Conservation (phyloP, 495 filamentous ascomycete species). For the Lichenothelia convexa region DNA sequence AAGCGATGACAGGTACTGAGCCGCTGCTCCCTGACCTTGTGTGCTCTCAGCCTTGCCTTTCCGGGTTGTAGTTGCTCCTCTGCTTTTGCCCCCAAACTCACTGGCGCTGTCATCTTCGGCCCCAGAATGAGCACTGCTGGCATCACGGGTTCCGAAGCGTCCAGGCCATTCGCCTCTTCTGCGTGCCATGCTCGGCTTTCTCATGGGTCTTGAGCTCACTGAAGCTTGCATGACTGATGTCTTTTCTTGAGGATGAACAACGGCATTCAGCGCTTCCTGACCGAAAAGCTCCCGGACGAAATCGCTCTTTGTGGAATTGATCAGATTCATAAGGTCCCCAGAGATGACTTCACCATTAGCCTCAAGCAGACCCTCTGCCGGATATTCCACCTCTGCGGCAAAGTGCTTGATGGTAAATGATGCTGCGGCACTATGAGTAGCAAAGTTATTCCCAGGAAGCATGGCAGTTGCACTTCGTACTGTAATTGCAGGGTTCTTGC, state of each 20-base stretch:
- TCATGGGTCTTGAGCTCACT: conserved; percentile 81
- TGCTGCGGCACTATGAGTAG: conserved; percentile 55
- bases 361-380: conserved; percentile 65
- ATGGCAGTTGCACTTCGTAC: conserved; percentile 49
- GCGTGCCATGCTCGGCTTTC: conserved; percentile 82
- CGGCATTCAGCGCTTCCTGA: conserved; percentile 76
- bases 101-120: conserved; percentile 21
- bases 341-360: conserved; percentile 93
- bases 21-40: conserved; percentile 65
- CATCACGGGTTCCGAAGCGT: conserved; percentile 18
- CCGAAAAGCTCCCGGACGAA: conserved; percentile 84
- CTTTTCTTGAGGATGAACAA: conserved; percentile 78
- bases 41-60: conserved; percentile 7
- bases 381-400: conserved; percentile 92
- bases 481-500: conserved; percentile 75
- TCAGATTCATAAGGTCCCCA: conserved; percentile 87
- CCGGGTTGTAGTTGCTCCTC: conserved; percentile 16
- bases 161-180: conserved; percentile 38
- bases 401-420: conserved; percentile 87
- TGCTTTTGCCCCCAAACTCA: conserved; percentile 19
- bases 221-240: conserved; percentile 89
- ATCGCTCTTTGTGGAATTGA: conserved; percentile 67
- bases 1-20: conserved; percentile 76
- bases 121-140: background rate
- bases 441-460: conserved; percentile 62